Evolutionary conservation across 2,329 filamentous ascomycete species (phyloP), one percentile per base, ranked within the genome.

Genomic region (Alternaria ethzedia): DNA sequence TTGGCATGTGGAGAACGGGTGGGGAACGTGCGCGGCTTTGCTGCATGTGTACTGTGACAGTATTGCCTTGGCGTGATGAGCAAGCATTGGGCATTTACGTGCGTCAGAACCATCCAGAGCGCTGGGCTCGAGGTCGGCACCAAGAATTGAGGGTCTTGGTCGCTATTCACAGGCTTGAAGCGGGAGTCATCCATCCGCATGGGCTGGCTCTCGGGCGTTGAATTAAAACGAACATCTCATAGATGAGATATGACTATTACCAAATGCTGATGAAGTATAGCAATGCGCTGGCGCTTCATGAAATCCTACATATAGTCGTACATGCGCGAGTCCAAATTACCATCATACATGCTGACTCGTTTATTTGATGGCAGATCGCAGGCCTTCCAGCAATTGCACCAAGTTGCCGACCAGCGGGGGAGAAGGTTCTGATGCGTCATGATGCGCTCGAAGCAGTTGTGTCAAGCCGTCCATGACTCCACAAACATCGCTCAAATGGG

Each of bases 341-440:
- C 36, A 21, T 28, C 6, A n/a, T 26, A 15, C 10, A 20, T 45
- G 8, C 25, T 49, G 15, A 8, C 17, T 26, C 5, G 12, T n/a
- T 68, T 46, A 74, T 54, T 68, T 70, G 3, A 85, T 84, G 5
- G 86, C 85, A 68, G 83, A 82, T 5, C 86, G 85, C 56, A 91
- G 76, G 66, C 89, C 88, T 65, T 85, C 85, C 70, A 92, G 86
- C 68, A 92, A 78, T 49, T 88, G 84, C 49, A 88, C 86, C 51
- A 92, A 75, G 64, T 91, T 92, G 69, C 91, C 89, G 2, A 91
- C 89, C 47, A 93, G 83, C 1, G 89, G 86, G 12, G 90, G 87
- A 43, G 67, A 72, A 11, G 68, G 70, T 62, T 78, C 75, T 7
- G 71, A 54, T 46, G 62, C 72, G 65, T 71, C 70, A 47, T 77